Evolutionary conservation across 164 flowering plant genomes (phyloP).

Genomic region (Nymphaea colorata): DNA sequence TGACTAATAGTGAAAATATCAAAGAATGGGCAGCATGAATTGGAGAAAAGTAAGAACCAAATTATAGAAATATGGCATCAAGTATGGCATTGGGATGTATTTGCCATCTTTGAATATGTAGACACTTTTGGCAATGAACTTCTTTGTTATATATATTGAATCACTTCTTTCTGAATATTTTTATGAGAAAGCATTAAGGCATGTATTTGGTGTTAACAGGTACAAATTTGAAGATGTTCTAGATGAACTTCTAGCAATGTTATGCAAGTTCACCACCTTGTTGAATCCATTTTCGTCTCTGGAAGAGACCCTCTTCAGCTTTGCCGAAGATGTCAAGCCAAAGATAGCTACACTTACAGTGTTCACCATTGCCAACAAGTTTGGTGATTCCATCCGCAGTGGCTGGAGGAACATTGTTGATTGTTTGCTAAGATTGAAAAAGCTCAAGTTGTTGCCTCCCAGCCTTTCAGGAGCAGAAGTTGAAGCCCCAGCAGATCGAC

Average conservation of each 20-base stretch:
- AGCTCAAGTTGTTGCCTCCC: slow-evolving; percentile 69
- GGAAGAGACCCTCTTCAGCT: slow-evolving; percentile 74
- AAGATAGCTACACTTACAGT: slow-evolving; percentile 83
- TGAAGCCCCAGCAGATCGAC: not conserved
- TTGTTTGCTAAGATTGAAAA: slow-evolving; percentile 71
- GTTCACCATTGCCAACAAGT: slow-evolving; percentile 73
- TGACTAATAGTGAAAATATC: too few relatives aligned
- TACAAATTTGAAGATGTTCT: slow-evolving; percentile 67
- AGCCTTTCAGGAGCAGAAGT: not conserved
- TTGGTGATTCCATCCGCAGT: slow-evolving; percentile 51
- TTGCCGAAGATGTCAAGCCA: slow-evolving; percentile 69
- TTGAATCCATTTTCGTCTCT: slow-evolving; percentile 77
- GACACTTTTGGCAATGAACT: too few relatives aligned
- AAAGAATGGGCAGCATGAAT: too few relatives aligned
- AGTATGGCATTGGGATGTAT: too few relatives aligned
- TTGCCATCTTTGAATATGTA: too few relatives aligned
- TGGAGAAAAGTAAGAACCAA: too few relatives aligned
- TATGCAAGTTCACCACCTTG: slow-evolving; percentile 80
- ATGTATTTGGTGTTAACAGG: slow-evolving; percentile 7
- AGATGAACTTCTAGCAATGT: slow-evolving; percentile 69
- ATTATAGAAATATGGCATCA: too few relatives aligned
- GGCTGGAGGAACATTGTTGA: slow-evolving; percentile 93
- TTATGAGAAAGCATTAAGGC: not conserved
- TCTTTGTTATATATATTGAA: too few relatives aligned
- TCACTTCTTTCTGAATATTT: too few relatives aligned